Evolutionary conservation across 140 eudicot species (phyloP).

Genomic region (Cichorium intybus): DNA sequence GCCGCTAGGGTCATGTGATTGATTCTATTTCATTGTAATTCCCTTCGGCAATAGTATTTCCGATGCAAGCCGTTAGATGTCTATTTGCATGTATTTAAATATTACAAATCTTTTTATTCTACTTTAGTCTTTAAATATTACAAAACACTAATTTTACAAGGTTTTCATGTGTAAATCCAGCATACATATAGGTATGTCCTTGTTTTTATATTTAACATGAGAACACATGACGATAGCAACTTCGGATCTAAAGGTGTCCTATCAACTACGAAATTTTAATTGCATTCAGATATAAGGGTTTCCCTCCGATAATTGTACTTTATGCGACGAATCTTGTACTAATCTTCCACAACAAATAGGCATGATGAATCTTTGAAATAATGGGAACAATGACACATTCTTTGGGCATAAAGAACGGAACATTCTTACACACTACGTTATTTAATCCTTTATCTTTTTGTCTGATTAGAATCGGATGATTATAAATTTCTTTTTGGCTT

Average conservation of each 20-base stretch:
- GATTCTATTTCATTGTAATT: too few species aligned
- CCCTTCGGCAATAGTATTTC: background rate
- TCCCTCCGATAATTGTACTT: background rate
- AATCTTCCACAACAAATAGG: conserved; percentile 5
- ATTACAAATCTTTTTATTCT: background rate
- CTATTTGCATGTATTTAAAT: background rate
- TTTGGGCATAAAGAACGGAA: conserved; percentile 27
- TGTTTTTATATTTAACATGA: background rate
- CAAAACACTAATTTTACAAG: background rate
- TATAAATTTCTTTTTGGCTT: conserved; percentile 16
- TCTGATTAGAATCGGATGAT: conserved; percentile 21
- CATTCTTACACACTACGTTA: conserved; percentile 9
- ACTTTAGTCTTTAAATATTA: background rate
- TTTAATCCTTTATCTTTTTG: conserved; percentile 19
- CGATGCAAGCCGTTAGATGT: background rate
- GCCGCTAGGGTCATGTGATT: background rate
- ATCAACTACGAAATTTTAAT: background rate
- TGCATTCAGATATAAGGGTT: background rate
- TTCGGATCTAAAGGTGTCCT: background rate
- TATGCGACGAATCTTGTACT: background rate
- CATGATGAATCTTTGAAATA: conserved; percentile 26
- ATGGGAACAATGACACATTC: conserved; percentile 29
- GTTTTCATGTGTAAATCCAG: background rate
- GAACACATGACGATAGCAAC: background rate
- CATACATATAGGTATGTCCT: background rate